Base-by-base conservation (phyloP, 768 basidiomycete species). In the Trametes meyenii region DNA sequence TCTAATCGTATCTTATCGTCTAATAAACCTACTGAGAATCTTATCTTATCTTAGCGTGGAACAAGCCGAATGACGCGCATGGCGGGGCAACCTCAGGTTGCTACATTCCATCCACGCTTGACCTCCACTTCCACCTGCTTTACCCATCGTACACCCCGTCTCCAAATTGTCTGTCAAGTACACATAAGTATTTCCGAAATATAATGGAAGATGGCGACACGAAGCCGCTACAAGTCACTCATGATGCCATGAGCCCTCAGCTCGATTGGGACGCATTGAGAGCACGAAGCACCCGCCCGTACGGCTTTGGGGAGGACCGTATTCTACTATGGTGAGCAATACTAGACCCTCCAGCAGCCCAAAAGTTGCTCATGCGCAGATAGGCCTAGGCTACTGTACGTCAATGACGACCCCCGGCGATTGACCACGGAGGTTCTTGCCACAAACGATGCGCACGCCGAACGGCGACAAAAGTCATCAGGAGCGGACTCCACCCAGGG, bases 271-370 rank as follows among this genome's bases (percentile, higher is more conserved):
- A 75, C 1, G 69, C 61, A 2, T 75, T 85, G 42, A 77, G 83
- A 59, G 66, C 66, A 52, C 72, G 71, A 53, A 88, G 86, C 62
- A 72, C 89, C 17, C 67, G 68, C 44, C 83, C 84, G 36, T 81
- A 84, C n/a, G 89, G 89, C 3, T 90, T 91, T 67, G 85, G 86
- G 23, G 71, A 73, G 11, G 79, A 81, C 36, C 78, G 89, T 69
- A 73, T 68, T 21, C 70, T 76, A 43, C 75, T 89, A 69, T 91
- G 89, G 89, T 85, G 65, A 62, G 79, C 83, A 63, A 61, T 8
- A 3, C 8, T 33, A 3, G 8, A 33, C 78, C 36, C 39, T 55
- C 21, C 40, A 40, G 67, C 69, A 26, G 39, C 29, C 26, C 48
- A 36, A 49, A 71, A 63, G 65, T 70, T 52, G 40, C 36, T 16